A percentile compares a stretch with the other conserved stretches of the same genome.
These are phyloP conservation scores for Pestalotiopsis sp. DNA, from an alignment of 2,329 filamentous ascomycete species.

Conservation along the genomic window DNA sequence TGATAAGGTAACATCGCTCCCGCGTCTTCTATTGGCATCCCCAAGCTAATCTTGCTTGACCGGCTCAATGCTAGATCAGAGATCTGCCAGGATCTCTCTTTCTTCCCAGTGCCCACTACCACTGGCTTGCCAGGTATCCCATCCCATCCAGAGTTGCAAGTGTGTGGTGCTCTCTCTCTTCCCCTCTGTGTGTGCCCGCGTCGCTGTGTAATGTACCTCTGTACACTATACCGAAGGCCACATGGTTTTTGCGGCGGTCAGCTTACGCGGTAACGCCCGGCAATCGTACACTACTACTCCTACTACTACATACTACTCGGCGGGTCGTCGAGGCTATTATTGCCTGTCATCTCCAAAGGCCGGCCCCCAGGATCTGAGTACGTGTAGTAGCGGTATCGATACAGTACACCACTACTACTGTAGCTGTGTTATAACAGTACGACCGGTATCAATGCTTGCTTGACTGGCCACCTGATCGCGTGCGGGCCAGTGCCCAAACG, in stretches of 20 bases:
- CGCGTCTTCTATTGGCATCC: slow-evolving; percentile 6
- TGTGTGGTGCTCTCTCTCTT: not conserved
- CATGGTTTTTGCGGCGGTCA: slow-evolving; percentile 3
- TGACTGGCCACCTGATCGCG: too few relatives aligned
- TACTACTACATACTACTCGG: not conserved
- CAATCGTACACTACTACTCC: not conserved
- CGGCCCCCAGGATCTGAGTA: not conserved
- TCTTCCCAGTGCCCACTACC: not conserved
- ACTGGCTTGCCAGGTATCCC: not conserved
- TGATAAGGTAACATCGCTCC: slow-evolving; percentile 9
- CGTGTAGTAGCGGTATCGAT: not conserved
- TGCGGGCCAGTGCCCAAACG: too few relatives aligned
- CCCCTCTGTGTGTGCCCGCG: not conserved
- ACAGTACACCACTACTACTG: not conserved
- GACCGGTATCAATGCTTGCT: too few relatives aligned
- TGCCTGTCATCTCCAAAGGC: not conserved
- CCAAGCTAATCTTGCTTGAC: slow-evolving; percentile 7
- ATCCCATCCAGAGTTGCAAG: not conserved
- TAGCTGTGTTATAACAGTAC: too few relatives aligned
- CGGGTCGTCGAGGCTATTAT: not conserved
- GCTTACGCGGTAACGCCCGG: slow-evolving; percentile 2
- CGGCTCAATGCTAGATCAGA: slow-evolving; percentile 3
- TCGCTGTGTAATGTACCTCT: not conserved
- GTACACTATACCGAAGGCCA: not conserved
- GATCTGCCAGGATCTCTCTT: slow-evolving; percentile 5